Evolutionary conservation across 345 rosid genomes (phyloP), one percentile per base, ranked within the genome.

Genomic region (Citrus reticulata): DNA sequence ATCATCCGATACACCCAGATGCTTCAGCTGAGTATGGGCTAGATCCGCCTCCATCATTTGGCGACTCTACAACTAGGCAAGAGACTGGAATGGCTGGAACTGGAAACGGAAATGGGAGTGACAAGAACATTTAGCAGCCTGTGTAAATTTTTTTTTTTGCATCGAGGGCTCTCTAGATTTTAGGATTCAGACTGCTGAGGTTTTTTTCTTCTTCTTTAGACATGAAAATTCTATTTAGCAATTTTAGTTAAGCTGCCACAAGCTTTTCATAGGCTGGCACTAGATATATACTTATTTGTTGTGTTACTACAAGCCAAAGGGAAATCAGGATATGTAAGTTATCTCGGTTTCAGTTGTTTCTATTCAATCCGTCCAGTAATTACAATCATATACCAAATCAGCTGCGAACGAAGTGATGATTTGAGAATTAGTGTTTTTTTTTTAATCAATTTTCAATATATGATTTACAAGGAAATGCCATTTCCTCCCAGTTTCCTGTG

Each of bases 1-100:
- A 91, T 86, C 97, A 92, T 81, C 86, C 91, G 2, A 60, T 71
- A 69, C 90, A 90, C 30, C 85, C 84, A 64, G 80, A 81, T 79
- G 16, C 79, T 11, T 51, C 87, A 14, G 6, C 80, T 4, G 87
- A 80, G 17, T 70, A 83, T 58, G 72, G 78, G 37, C 68, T 77
- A 17, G 83, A 87, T 77, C 79, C 83, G 67, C 54, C 64, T 5
- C 66, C 77, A 17, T 70, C 80, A 0, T 72, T 78, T 9, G 81
- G 77, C 57, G 70, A 80, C 75, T 58, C 90, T 59, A 66, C 65
- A 34, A 64, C 49, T 17, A 73, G 58, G 32, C 84, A 84, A 77
- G 88, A 79, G 39, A 49, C 77, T 55, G 68, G 78, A 70, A 66
- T 83, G 77, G 77, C 70, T 51, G 80, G 77, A 67, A 58, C 51